Base-by-base conservation (phyloP, 1,139 yeast species). In the Suhomyces maxii region DNA sequence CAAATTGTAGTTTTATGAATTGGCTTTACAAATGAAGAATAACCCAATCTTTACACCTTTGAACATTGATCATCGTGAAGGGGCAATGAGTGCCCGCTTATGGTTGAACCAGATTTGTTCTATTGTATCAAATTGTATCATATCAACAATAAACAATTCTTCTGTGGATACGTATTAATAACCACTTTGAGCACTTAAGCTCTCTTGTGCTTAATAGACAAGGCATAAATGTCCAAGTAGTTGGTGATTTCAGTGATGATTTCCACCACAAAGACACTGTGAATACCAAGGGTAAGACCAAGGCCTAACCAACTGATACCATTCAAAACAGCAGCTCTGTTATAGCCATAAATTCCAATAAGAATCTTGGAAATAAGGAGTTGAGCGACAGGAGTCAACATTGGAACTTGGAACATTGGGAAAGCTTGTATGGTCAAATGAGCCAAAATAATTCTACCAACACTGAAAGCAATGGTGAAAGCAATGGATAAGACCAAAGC, bases 371-470 rank as follows among this genome's bases (percentile, higher is more conserved):
- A 76, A 3, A 75, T 47, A 0, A 73, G 36, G 31, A 83, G 60
- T 58, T 89, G 95, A 1, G 69, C 59, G 1, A 73, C 32, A 14
- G 97, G 97, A 30, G 86, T 71, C 41, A 80, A 71, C 77, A 84
- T 77, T 37, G 96, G 89, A 30, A 84, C 77, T 51, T 89, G 88
- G 50, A 77, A 56, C 63, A 74, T 69, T 41, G 98, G 98, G 74
- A 87, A 91, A 3, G 68, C 59, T 61, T 89, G 96, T 47, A 79
- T 68, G 0, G 97, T 89, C 58, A 91, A 81, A 65, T 91, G 97
- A 3, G 90, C 95, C 49, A 88, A 76, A 59, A 91, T 91, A 56
- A 91, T 89, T 61, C 95, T 80, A 5, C 98, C 98, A 18, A 91
- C 97, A 2, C 82, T 75, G 58, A 89, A 86, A 0, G 98, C 97